phyloP scores from a whole-genome alignment of 139 green algal genomes.

The Chlorella vulgaris region DNA sequence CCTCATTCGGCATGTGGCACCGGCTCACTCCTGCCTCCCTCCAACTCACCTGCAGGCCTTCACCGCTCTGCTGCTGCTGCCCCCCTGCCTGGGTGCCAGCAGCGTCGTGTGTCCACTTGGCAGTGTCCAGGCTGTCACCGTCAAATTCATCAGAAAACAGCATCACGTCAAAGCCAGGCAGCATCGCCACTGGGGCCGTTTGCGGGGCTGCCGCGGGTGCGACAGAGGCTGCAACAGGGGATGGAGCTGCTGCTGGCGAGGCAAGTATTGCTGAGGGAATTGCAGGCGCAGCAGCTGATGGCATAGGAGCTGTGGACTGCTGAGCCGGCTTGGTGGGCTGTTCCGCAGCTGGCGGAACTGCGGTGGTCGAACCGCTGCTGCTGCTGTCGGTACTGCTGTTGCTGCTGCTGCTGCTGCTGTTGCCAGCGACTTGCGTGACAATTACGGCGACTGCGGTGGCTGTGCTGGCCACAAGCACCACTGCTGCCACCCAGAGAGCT shows the following conservation, averaged over 20 bases:
- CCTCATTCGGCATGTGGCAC: neutral
- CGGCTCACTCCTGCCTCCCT: neutral
- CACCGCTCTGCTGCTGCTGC: neutral
- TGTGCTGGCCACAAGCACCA: neutral
- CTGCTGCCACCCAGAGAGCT: neutral
- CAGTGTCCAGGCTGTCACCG: neutral
- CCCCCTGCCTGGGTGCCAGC: neutral
- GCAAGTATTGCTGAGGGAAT: neutral
- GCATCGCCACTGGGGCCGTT: neutral
- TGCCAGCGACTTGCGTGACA: neutral
- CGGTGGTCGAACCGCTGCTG: neutral
- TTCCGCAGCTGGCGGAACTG: neutral
- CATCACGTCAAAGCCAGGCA: neutral
- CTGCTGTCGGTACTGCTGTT: neutral
- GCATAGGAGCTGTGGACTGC: neutral
- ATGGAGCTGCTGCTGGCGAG: neutral
- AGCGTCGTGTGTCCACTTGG: neutral
- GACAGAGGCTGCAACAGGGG: neutral
- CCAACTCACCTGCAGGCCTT: neutral
- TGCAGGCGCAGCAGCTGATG: neutral
- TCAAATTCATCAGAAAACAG: constrained; percentile 12
- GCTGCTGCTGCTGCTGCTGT: neutral
- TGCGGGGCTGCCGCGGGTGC: neutral
- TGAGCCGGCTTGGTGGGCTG: neutral
- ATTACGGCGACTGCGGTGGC: neutral